These are phyloP conservation scores for Cinnamomum micranthum DNA, from an alignment of 164 flowering plant species.

Conservation along the genomic window DNA sequence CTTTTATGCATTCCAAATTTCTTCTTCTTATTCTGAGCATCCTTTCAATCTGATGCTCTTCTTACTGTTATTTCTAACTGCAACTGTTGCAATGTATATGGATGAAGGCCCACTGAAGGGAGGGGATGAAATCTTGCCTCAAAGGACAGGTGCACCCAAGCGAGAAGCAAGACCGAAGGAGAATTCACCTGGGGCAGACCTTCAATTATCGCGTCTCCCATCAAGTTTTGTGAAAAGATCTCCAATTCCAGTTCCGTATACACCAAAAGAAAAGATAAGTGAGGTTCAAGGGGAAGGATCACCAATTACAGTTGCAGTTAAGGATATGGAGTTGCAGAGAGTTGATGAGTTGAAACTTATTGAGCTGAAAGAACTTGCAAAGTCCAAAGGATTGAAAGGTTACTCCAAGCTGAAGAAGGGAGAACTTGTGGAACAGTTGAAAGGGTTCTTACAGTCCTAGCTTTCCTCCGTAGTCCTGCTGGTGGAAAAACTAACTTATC, in stretches of 20 bases:
- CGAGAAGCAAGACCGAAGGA: conserved; percentile 16
- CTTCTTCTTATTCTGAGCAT: not conserved
- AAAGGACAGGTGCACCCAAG: conserved; percentile 15
- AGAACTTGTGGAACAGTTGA: conserved; percentile 51
- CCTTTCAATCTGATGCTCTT: not conserved
- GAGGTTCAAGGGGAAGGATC: conserved; percentile 16
- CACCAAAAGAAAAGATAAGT: conserved; percentile 15
- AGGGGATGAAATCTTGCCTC: conserved; percentile 11
- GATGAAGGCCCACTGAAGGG: conserved; percentile 17
- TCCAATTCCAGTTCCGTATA: conserved; percentile 38
- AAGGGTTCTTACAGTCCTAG: conserved; percentile 7
- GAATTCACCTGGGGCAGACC: conserved; percentile 8
- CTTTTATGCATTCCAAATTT: not conserved
- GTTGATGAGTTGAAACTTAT: conserved; percentile 48
- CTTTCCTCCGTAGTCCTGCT: not conserved
- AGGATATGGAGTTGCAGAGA: conserved; percentile 10
- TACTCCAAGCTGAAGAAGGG: conserved; percentile 63
- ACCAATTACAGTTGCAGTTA: not conserved
- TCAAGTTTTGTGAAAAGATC: conserved; percentile 56
- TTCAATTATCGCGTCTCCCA: conserved; percentile 37
- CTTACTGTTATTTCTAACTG: not conserved
- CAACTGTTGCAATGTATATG: conserved; percentile 8
- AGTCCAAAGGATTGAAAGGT: conserved; percentile 55
- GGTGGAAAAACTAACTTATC: not conserved
- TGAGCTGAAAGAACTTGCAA: conserved; percentile 58